Conservation (phyloP, 139 green algal species). For the Zygnema circumcarinatum region DNA sequence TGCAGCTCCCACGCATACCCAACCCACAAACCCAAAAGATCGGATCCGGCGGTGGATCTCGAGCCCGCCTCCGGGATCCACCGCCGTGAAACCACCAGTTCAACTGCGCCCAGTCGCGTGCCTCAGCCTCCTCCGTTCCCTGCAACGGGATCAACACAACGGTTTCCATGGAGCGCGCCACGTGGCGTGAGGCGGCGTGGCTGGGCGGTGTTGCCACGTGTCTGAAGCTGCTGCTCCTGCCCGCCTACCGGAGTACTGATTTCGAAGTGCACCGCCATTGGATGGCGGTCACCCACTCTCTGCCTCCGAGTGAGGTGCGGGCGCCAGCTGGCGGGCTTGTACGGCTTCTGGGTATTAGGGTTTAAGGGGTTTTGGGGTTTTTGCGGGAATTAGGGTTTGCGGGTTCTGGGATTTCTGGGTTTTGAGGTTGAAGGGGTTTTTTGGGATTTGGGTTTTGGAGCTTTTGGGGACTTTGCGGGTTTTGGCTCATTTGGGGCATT, state of each 20-base stretch:
- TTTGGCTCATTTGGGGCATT: background rate
- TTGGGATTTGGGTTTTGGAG: background rate
- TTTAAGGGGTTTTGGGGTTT: background rate
- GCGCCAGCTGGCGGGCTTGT: too few species aligned
- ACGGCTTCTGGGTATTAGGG: too few species aligned
- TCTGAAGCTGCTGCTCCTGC: slow-evolving; percentile 83
- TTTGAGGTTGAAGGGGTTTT: background rate
- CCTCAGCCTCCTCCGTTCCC: too few species aligned
- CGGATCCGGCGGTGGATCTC: too few species aligned
- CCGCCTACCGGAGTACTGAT: slow-evolving; percentile 89
- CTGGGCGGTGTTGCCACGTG: slow-evolving; percentile 41
- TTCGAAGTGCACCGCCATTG: slow-evolving; percentile 97
- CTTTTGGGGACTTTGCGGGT: background rate
- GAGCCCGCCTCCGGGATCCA: too few species aligned
- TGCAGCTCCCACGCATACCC: too few species aligned
- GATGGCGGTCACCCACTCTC: slow-evolving; percentile 86
- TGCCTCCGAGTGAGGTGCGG: slow-evolving; percentile 74
- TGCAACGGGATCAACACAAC: too few species aligned
- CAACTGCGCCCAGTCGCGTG: too few species aligned
- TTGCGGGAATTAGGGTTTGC: background rate
- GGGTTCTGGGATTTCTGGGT: slow-evolving; percentile 2
- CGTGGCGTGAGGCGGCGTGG: slow-evolving; percentile 32
- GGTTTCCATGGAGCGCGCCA: too few species aligned
- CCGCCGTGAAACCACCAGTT: too few species aligned
- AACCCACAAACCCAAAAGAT: too few species aligned